Evolutionary conservation across 306 rosid species (phyloP).

Genomic region (Morella rubra): DNA sequence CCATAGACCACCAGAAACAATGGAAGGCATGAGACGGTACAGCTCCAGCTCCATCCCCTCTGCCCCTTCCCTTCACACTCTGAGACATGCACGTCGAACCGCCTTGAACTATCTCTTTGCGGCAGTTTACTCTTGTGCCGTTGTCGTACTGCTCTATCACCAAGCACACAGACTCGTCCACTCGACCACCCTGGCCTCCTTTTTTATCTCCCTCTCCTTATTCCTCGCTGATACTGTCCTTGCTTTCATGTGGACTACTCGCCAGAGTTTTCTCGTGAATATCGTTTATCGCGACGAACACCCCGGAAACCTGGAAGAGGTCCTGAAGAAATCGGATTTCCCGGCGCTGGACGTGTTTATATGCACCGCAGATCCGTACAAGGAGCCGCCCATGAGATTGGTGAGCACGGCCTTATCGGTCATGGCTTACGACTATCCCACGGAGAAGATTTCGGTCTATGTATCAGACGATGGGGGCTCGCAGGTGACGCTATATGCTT

Average conservation of each 20-base stretch:
- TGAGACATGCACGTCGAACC: conserved; percentile 9
- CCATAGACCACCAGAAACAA: no score
- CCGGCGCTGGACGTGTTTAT: conserved; percentile 42
- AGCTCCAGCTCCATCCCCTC: no score
- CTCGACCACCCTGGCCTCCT: conserved; percentile 17
- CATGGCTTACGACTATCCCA: conserved; percentile 42
- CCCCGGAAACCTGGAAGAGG: conserved; percentile 3
- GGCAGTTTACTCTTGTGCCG: conserved; percentile 18
- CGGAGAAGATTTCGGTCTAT: conserved; percentile 37
- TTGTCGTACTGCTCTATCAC: conserved; percentile 27
- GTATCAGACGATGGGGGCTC: conserved; percentile 57
- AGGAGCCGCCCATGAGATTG: conserved; percentile 43
- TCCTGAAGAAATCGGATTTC: not conserved
- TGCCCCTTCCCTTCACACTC: conserved; percentile 3
- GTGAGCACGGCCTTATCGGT: conserved; percentile 42
- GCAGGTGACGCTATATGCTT: no score
- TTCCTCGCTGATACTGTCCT: conserved; percentile 31
- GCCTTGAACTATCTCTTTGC: conserved; percentile 28
- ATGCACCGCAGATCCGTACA: conserved; percentile 44
- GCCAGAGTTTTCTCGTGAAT: conserved; percentile 29
- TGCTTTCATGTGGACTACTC: conserved; percentile 24
- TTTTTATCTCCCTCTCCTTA: conserved; percentile 30
- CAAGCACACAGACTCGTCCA: conserved; percentile 20
- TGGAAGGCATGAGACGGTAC: no score
- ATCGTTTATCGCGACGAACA: conserved; percentile 29